Conservation (phyloP, 2,329 filamentous ascomycete genomes). For the Pyrenophora seminiperda region DNA sequence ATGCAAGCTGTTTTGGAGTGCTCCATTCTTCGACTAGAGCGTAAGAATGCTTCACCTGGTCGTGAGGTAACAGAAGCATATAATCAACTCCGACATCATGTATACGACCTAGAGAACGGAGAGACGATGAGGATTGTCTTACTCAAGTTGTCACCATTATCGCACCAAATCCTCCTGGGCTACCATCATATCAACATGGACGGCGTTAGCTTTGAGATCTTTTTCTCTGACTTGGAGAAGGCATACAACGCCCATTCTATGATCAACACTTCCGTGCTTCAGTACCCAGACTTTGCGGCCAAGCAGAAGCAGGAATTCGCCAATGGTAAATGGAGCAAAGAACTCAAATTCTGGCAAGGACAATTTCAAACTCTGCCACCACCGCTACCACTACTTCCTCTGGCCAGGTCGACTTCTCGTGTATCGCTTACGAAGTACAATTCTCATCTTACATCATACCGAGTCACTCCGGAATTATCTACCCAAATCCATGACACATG, state of each 20-base stretch:
- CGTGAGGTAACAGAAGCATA: too few relatives aligned
- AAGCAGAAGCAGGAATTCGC: not conserved
- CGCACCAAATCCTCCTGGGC: conserved; percentile 52
- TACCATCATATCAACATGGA: conserved; percentile 61
- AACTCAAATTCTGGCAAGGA: not conserved
- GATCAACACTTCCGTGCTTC: not conserved
- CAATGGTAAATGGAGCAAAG: not conserved
- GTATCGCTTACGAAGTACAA: not conserved
- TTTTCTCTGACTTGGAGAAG: conserved; percentile 54
- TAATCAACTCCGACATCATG: too few relatives aligned
- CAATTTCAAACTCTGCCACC: not conserved
- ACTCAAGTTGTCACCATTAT: conserved; percentile 40
- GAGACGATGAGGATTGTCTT: conserved; percentile 31
- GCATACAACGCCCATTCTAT: conserved; percentile 47
- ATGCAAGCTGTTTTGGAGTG: too few relatives aligned
- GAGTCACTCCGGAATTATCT: not conserved
- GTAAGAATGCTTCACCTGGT: too few relatives aligned
- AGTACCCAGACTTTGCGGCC: not conserved
- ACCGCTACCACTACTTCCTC: not conserved
- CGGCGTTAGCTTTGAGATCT: conserved; percentile 51
- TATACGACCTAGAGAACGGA: too few relatives aligned
- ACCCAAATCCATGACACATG: not conserved
- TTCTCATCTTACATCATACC: not conserved
- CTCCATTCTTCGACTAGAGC: too few relatives aligned
- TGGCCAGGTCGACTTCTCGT: not conserved